phyloP scores from a whole-genome alignment of 2,329 filamentous ascomycete genomes.

The Thelonectria rubi region DNA sequence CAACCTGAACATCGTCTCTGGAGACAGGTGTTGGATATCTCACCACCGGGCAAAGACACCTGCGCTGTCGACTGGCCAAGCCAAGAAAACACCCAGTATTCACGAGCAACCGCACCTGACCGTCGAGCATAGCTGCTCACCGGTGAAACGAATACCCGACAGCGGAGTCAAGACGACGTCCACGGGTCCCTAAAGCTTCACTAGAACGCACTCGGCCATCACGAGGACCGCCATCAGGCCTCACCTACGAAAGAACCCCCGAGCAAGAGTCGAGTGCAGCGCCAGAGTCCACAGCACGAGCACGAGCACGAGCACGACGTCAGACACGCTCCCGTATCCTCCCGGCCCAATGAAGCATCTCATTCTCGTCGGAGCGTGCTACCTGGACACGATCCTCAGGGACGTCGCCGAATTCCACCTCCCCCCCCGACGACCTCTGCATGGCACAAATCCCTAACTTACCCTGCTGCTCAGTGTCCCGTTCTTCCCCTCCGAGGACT shows the following conservation, averaged over 20 bases:
- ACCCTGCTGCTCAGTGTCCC: constrained; percentile 61
- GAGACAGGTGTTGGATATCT: no score
- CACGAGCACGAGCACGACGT: neutral
- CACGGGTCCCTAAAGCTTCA: neutral
- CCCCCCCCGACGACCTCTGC: neutral
- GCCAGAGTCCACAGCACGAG: neutral
- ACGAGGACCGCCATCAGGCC: neutral
- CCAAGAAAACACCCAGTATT: no score
- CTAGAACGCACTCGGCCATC: neutral
- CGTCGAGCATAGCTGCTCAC: no score
- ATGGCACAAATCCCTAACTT: constrained; percentile 24
- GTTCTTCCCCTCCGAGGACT: constrained; percentile 74
- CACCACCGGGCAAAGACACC: no score
- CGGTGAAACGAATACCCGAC: constrained; percentile 16
- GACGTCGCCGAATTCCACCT: constrained; percentile 47
- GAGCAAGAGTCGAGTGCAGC: neutral
- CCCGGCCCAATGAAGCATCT: constrained; percentile 60
- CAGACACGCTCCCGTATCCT: neutral
- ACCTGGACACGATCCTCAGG: constrained; percentile 76
- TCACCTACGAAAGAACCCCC: neutral
- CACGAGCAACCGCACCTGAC: no score
- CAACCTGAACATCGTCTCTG: no score
- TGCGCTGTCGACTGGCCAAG: no score
- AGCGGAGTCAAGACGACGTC: neutral
- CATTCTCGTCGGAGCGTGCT: constrained; percentile 72